Evolutionary conservation across 208 protist genomes (phyloP), one percentile per base, ranked within the genome.

Genomic region (Trypanosoma mega): DNA sequence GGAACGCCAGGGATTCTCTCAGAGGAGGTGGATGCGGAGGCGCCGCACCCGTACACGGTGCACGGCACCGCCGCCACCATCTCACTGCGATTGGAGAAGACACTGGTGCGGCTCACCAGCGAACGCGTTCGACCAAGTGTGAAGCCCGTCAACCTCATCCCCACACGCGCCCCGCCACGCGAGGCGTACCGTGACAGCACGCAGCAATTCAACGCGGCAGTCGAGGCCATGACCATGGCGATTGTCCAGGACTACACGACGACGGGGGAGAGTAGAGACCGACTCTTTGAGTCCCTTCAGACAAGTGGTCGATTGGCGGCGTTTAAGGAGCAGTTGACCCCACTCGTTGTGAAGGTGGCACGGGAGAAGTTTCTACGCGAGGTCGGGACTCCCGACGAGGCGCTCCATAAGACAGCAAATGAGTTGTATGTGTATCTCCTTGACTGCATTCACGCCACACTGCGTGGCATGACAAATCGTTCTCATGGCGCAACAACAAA

Each of bases 341-440:
- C 84, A 39, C 59, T 89, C 29, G 81, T 96, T 11, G 61, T 77
- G 24, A 64, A 62, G 37, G 63, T 93, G 23, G 82, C 82, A 23
- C 71, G 86, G 51, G 80, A 93, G 66, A 82, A 79, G 16, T 80
- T 89, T 59, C 31, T 71, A 12, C 50, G 49, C 33, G 60, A 73
- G 20, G 63, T 44, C 7, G 63, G 52, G 29, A 50, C 72, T 3
- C 63, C 79, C 9, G 64, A 74, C 6, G 53, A 72, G 53, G 76
- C 75, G 24, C 65, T 95, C 24, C 64, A 58, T 24, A 33, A 72
- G 45, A 48, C 92, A 45, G 83, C 72, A 64, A 97, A 92, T 72
- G 85, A 97, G 48, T 65, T 97, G 41, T 97, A 96, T 67, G 87
- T 95, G 8, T 90, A 90, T 54, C 72, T 97, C 24, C 72, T 93